Conservation (phyloP, 495 filamentous ascomycete genomes). For the Podospora pseudoanserina region DNA sequence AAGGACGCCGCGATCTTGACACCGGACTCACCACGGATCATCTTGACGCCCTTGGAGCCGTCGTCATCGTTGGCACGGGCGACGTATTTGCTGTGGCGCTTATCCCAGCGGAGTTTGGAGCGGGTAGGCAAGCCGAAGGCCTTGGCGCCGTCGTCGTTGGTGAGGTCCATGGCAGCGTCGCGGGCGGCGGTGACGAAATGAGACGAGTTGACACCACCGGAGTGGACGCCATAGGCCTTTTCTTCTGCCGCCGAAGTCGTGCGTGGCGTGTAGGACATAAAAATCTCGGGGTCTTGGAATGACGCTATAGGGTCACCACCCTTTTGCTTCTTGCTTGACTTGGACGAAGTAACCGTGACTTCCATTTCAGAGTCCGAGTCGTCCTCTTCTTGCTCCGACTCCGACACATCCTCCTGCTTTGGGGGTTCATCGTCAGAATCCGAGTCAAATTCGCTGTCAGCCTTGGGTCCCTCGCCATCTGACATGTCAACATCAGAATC, state of each 20-base stretch:
- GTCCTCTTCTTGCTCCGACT: slow-evolving; percentile 51
- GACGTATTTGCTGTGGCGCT: slow-evolving; percentile 94
- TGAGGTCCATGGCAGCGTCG: slow-evolving; percentile 81
- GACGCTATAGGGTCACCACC: slow-evolving; percentile 31
- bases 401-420: slow-evolving; percentile 36
- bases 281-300: slow-evolving; percentile 82
- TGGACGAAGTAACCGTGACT: slow-evolving; percentile 68
- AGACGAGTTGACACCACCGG: slow-evolving; percentile 56
- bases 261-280: slow-evolving; percentile 90
- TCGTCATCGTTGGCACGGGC: slow-evolving; percentile 86
- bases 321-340: slow-evolving; percentile 43
- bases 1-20: slow-evolving; percentile 94
- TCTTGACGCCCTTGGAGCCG: slow-evolving; percentile 76
- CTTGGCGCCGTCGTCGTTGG: slow-evolving; percentile 74
- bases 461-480: slow-evolving; percentile 27
- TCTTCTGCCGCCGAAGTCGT: slow-evolving; percentile 77
- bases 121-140: slow-evolving; percentile 69
- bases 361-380: slow-evolving; percentile 76
- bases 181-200: slow-evolving; percentile 83
- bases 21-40: slow-evolving; percentile 86
- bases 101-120: slow-evolving; percentile 88
- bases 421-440: slow-evolving; percentile 42
- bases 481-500: slow-evolving; percentile 34
- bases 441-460: slow-evolving; percentile 22
- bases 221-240: slow-evolving; percentile 85